These are phyloP conservation scores for Babesia ovis DNA, from an alignment of 169 alveolate species.

Conservation along the genomic window DNA sequence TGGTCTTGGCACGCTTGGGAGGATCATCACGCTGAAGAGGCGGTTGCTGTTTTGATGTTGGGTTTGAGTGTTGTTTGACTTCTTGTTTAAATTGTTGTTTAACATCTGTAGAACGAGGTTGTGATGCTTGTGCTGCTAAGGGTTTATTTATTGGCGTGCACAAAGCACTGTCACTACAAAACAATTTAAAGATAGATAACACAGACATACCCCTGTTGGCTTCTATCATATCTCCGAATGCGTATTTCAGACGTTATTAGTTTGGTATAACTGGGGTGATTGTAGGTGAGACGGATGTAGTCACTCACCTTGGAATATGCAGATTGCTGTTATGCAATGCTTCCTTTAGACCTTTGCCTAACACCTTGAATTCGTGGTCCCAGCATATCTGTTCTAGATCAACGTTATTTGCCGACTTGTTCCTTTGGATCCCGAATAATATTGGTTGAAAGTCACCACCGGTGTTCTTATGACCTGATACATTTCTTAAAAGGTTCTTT, in stretches of 20 bases:
- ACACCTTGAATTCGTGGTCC: constrained; percentile 9
- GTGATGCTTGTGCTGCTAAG: too few species aligned
- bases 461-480: constrained; percentile 20
- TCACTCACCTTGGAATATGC: constrained; percentile 38
- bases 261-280: constrained; percentile 1
- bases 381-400: constrained; percentile 6
- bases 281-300: too few species aligned
- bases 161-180: constrained; percentile 20
- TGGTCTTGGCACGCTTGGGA: too few species aligned
- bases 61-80: too few species aligned
- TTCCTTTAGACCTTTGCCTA: constrained; percentile 15
- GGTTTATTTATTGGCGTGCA: constrained; percentile 1
- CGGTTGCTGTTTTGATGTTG: too few species aligned
- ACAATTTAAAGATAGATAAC: neutral
- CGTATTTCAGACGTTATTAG: constrained; percentile 8
- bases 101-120: too few species aligned
- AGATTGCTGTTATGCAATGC: constrained; percentile 15
- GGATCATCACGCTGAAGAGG: too few species aligned
- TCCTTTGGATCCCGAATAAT: constrained; percentile 4
- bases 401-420: neutral
- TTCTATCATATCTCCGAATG: constrained; percentile 16
- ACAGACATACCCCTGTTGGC: constrained; percentile 22
- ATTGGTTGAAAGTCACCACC: constrained; percentile 5
- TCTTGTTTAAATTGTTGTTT: too few species aligned
- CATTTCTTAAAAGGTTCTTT: neutral